These are phyloP conservation scores for Penicillium coffeae DNA, from an alignment of 495 filamentous ascomycete genomes.

Conservation along the genomic window DNA sequence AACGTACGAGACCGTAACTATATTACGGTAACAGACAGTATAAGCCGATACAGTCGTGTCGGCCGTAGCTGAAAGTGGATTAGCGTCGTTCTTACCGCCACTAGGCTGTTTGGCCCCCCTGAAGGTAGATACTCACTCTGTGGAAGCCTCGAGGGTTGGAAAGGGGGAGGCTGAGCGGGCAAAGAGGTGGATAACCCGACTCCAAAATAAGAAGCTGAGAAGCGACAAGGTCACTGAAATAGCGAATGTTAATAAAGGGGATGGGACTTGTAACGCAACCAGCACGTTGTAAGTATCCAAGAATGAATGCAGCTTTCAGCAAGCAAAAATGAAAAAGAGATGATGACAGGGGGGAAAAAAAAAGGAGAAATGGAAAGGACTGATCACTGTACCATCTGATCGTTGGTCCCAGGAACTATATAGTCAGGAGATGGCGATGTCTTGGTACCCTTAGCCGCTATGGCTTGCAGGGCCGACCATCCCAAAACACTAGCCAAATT, in stretches of 20 bases:
- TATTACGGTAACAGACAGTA: not conserved
- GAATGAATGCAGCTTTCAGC: not conserved
- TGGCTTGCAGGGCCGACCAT: not conserved
- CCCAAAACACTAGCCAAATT: not conserved
- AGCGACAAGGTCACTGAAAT: not conserved
- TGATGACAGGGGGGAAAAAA: not conserved
- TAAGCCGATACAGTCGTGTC: not conserved
- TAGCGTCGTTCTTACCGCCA: not conserved
- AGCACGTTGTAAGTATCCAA: not conserved
- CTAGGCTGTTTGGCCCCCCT: not conserved
- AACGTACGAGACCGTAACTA: not conserved
- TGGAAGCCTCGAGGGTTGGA: not conserved
- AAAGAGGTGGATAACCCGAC: not conserved
- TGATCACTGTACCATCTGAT: not conserved
- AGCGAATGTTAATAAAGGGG: not conserved
- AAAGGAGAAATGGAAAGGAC: not conserved
- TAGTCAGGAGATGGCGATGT: not conserved
- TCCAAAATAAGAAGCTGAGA: not conserved
- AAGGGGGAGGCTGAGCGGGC: not conserved
- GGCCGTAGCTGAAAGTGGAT: not conserved
- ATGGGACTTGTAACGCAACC: not conserved
- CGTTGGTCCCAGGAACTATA: not conserved
- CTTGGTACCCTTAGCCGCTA: not conserved
- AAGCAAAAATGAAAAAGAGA: not conserved
- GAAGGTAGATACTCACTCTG: not conserved